phyloP scores from a whole-genome alignment of 1,139 yeast genomes.

The Debaryomycetaceae sp. region DNA sequence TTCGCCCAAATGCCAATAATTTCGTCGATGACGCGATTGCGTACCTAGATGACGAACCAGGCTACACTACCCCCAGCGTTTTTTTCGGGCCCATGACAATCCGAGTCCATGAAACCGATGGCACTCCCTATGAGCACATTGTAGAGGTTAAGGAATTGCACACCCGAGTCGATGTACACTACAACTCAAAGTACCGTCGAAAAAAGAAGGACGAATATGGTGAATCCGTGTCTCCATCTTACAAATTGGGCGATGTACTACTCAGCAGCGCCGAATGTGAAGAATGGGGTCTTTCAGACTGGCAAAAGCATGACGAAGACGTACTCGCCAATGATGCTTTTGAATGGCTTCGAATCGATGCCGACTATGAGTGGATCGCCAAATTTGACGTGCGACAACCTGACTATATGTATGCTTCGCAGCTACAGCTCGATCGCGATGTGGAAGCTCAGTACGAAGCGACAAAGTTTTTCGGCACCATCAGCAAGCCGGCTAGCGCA shows the following conservation, averaged over 20 bases:
- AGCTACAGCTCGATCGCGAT: slow-evolving; percentile 87
- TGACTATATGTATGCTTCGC: slow-evolving; percentile 91
- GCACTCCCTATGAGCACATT: slow-evolving; percentile 98
- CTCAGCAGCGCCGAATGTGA: slow-evolving; percentile 46
- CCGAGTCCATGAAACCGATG: slow-evolving; percentile 95
- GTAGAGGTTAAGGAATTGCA: slow-evolving; percentile 80
- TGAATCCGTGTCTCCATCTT: slow-evolving; percentile 33
- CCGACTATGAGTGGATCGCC: slow-evolving; percentile 96
- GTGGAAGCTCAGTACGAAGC: slow-evolving; percentile 94
- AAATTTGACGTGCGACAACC: slow-evolving; percentile 75
- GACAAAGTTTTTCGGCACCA: slow-evolving; percentile 55
- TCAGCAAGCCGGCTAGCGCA: slow-evolving; percentile 44
- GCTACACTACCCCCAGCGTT: slow-evolving; percentile 32
- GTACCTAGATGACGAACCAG: slow-evolving; percentile 28
- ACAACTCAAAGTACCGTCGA: slow-evolving; percentile 82
- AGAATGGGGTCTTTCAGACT: slow-evolving; percentile 69
- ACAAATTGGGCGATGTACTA: slow-evolving; percentile 73
- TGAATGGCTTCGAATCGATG: slow-evolving; percentile 95
- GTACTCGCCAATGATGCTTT: slow-evolving; percentile 70
- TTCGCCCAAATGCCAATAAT: slow-evolving; percentile 23
- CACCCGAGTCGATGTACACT: slow-evolving; percentile 86
- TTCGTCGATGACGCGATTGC: slow-evolving; percentile 39
- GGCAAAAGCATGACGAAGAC: slow-evolving; percentile 65
- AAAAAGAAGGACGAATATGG: slow-evolving; percentile 39
- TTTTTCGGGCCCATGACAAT: slow-evolving; percentile 95